phyloP scores from a whole-genome alignment of 1,284 basidiomycete genomes.

The Caloboletus firmus region DNA sequence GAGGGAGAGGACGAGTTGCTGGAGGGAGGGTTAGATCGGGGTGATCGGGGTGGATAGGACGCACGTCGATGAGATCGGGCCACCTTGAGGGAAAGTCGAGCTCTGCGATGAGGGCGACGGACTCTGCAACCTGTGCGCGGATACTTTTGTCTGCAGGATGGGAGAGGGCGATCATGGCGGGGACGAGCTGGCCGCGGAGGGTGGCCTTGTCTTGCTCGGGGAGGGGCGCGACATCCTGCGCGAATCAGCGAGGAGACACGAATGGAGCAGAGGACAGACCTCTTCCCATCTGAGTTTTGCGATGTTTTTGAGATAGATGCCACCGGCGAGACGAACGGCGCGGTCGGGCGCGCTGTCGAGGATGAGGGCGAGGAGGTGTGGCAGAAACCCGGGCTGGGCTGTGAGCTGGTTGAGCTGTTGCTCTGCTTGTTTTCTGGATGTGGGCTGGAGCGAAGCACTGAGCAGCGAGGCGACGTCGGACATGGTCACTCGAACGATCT shows the following conservation, averaged over 20 bases:
- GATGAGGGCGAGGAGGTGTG: conserved; percentile 69
- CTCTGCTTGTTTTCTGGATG: conserved; percentile 78
- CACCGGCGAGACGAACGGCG: conserved; percentile 75
- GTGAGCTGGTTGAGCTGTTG: conserved; percentile 68
- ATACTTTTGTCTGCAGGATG: conserved; percentile 63
- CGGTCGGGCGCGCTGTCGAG: conserved; percentile 68
- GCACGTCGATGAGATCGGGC: conserved; percentile 82
- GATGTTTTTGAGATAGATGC: conserved; percentile 88
- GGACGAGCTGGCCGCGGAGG: conserved; percentile 71
- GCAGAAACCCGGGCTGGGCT: conserved; percentile 75
- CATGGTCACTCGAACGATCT: conserved; percentile 41
- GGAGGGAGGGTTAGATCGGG: conserved; percentile 17
- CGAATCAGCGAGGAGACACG: conserved; percentile 2
- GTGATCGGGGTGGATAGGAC: conserved; percentile 31
- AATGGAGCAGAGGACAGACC: conserved; percentile 45
- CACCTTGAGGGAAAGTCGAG: conserved; percentile 86
- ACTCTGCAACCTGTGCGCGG: conserved; percentile 85
- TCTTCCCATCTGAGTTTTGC: conserved; percentile 85
- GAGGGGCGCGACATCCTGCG: conserved; percentile 63
- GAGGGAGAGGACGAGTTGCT: conserved; percentile 85
- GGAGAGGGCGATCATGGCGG: conserved; percentile 80
- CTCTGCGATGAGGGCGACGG: conserved; percentile 83
- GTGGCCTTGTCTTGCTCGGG: conserved; percentile 65
- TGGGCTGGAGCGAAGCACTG: conserved; percentile 71
- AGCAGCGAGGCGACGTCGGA: conserved; percentile 66